Base-by-base conservation (phyloP, 2,329 filamentous ascomycete species). In the Claviceps sp. region DNA sequence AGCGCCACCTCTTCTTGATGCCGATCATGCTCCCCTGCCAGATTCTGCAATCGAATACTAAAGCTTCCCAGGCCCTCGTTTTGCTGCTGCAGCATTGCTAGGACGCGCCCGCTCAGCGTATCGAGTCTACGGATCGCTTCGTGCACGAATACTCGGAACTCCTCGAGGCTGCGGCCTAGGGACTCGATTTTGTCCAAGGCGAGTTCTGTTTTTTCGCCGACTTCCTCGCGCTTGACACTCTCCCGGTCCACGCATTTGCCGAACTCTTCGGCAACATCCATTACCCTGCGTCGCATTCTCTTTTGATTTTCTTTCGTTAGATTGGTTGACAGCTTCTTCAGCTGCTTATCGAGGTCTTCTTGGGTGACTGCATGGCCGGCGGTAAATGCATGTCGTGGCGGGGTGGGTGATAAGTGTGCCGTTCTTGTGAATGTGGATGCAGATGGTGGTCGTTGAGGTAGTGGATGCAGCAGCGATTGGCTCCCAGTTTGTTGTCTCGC, bases 1-100 rank as follows among this genome's bases (percentile, higher is more conserved):
- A 67, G 58, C 16, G 67, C 63, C 5, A 75, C 55, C 4, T 61
- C 59, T 0, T 66, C 61, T 17, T 51, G 7, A 42, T 49, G 42
- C 2, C 58, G 54, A 13, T 54, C 16, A 5, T 50, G 50, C 42
- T 51, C 23, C 26, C 16, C 16, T 14, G 40, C 37, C 5, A 42
- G 2, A 14, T 14, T 6, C 22, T 44, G 44, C 5, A 51, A 26
- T 4, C 26, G 4, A 4, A 26, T 29, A 6, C 54, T 51, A 26
- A 56, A 20, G 17, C 22, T n/a, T 2, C 34, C 40, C 11, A 57
- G 11, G 36, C 23, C 20, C 6, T 54, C 45, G 14, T 45, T 44
- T 14, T 44, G 39, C 8, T 29, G 42, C 5, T n/a, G 11, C 14
- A 51, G 1, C n/a, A 49, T 48, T 3, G 5, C 11, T 2, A 26